phyloP scores from a whole-genome alignment of 2,329 filamentous ascomycete genomes.

The Pseudogymnoascus sp. region DNA sequence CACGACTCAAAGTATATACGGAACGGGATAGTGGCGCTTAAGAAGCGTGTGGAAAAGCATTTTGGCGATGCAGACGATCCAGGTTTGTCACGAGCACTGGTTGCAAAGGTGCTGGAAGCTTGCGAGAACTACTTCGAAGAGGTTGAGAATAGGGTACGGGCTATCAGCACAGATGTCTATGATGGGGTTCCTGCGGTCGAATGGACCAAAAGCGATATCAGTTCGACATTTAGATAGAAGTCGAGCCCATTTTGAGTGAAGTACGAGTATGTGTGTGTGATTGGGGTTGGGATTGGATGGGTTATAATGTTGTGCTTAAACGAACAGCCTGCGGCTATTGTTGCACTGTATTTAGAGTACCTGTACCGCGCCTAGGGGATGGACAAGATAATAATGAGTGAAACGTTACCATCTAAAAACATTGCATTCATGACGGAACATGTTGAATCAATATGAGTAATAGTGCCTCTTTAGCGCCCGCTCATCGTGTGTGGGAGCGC shows the following conservation, averaged over 20 bases:
- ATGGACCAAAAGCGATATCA: constrained; percentile 58
- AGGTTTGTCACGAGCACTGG: constrained; percentile 41
- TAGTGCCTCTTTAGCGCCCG: no score
- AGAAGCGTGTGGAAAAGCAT: constrained; percentile 92
- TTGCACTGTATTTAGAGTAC: neutral
- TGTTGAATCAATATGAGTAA: neutral
- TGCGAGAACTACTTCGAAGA: constrained; percentile 57
- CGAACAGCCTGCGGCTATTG: neutral
- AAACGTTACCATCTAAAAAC: neutral
- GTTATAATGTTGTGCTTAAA: constrained; percentile 6
- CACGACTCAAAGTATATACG: constrained; percentile 80
- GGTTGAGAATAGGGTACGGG: constrained; percentile 53
- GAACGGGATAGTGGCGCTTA: constrained; percentile 81
- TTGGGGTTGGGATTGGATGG: neutral
- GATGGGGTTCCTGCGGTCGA: constrained; percentile 58
- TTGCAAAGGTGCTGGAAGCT: constrained; percentile 49
- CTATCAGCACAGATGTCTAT: constrained; percentile 55
- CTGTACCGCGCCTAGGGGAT: neutral
- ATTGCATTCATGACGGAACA: neutral
- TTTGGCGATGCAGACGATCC: constrained; percentile 84
- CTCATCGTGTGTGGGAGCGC: neutral
- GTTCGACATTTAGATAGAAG: constrained; percentile 43
- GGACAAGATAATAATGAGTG: neutral
- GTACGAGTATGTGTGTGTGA: neutral
- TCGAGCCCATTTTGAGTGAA: neutral